A percentile compares a stretch with the other conserved stretches of the same genome.
These are phyloP conservation scores for Fragaria ananassa DNA, from an alignment of 306 rosid genomes.

Conservation along the genomic window DNA sequence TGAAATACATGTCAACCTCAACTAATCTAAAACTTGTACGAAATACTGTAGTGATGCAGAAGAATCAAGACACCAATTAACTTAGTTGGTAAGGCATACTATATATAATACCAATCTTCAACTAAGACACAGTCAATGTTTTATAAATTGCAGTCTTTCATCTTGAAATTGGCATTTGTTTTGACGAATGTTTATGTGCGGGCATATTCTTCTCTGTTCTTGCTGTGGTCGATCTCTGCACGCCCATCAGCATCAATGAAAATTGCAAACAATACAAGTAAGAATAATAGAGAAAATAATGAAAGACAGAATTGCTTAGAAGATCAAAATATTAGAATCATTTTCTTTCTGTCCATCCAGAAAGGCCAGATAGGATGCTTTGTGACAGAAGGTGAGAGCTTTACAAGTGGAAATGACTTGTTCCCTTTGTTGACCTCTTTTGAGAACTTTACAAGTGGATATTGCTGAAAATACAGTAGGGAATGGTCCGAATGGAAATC, in stretches of 20 bases:
- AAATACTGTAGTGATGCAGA: background rate
- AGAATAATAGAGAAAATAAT: background rate
- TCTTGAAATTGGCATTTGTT: background rate
- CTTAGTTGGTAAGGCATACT: background rate
- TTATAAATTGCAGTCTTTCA: background rate
- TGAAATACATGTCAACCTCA: conserved; percentile 1
- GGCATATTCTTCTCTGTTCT: background rate
- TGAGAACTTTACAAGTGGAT: background rate
- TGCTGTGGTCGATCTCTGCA: background rate
- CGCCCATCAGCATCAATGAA: background rate
- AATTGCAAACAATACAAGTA: background rate
- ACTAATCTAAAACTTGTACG: background rate
- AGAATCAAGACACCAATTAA: background rate
- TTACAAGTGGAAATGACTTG: background rate
- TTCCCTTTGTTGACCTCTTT: background rate
- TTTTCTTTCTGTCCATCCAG: background rate
- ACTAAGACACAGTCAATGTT: background rate
- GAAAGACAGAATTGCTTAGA: background rate
- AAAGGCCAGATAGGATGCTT: background rate
- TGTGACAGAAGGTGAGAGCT: background rate
- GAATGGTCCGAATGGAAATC: background rate
- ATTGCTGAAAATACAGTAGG: background rate
- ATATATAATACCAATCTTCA: background rate
- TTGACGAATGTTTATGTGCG: background rate
- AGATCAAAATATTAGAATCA: background rate